Evolutionary conservation across 768 basidiomycete species (phyloP).

Genomic region (Austroboletus eburneus): DNA sequence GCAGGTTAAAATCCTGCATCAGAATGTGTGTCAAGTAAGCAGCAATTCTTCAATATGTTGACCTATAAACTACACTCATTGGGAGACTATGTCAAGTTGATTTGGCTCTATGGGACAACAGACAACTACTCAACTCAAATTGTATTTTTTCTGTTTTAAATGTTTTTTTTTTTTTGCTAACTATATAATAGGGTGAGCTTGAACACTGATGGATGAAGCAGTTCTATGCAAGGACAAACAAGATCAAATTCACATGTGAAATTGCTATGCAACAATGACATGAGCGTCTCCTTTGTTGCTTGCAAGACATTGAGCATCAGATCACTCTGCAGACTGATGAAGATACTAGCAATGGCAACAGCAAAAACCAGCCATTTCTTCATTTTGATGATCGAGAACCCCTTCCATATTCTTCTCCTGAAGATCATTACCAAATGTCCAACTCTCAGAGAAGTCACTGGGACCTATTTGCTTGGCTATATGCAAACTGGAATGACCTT

Average conservation of each 20-base stretch:
- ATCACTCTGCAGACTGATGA: not conserved
- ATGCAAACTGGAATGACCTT: not conserved
- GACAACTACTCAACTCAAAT: conserved; percentile 36
- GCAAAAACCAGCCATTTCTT: not conserved
- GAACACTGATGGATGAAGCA: not conserved
- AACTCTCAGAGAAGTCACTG: not conserved
- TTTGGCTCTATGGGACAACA: conserved; percentile 7
- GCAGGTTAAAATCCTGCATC: not conserved
- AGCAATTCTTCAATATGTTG: conserved; percentile 8
- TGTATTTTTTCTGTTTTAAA: conserved; percentile 23
- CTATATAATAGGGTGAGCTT: conserved; percentile 22
- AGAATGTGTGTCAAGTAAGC: not conserved
- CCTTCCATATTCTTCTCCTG: not conserved
- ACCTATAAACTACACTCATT: conserved; percentile 19
- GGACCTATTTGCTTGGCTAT: not conserved
- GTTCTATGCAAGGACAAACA: not conserved
- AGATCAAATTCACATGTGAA: not conserved
- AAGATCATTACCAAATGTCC: not conserved
- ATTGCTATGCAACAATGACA: not conserved
- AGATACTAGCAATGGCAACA: not conserved
- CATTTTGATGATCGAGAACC: not conserved
- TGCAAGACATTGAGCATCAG: not conserved
- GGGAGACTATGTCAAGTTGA: conserved; percentile 12
- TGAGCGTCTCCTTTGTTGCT: not conserved
- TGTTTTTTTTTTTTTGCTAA: not conserved